Conservation (phyloP, 2,329 filamentous ascomycete species). For the Xylaria sp. region DNA sequence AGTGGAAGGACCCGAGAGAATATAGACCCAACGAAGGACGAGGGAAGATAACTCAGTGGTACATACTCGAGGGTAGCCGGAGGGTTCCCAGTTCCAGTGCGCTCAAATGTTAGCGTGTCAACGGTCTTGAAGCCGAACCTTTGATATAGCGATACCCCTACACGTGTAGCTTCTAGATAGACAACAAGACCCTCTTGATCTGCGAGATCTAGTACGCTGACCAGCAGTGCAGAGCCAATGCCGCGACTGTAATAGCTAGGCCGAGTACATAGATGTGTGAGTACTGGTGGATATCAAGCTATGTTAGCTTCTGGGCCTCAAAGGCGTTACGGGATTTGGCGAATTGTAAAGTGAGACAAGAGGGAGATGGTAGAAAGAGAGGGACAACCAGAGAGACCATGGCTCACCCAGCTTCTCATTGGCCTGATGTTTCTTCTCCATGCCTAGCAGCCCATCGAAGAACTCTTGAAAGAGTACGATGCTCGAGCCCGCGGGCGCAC, state of each 20-base stretch:
- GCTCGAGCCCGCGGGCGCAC: constrained; percentile 41
- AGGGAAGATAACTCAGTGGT: background rate
- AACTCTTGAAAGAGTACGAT: constrained; percentile 40
- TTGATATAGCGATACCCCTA: constrained; percentile 42
- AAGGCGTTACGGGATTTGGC: background rate
- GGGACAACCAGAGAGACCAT: background rate
- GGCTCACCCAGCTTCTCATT: constrained; percentile 45
- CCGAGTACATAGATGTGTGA: constrained; percentile 44
- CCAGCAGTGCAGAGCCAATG: constrained; percentile 42
- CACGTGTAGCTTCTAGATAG: constrained; percentile 42
- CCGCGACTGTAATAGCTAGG: constrained; percentile 44
- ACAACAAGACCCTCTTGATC: constrained; percentile 41
- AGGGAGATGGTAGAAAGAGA: background rate
- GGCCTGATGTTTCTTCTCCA: constrained; percentile 44
- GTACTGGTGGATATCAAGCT: constrained; percentile 27
- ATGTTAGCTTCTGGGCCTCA: background rate
- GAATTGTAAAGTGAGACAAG: background rate
- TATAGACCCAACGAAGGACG: background rate
- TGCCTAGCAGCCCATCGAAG: constrained; percentile 37
- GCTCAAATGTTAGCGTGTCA: constrained; percentile 40
- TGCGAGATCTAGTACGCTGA: constrained; percentile 40
- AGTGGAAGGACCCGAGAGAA: background rate
- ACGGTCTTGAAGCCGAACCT: constrained; percentile 41
- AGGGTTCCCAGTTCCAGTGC: constrained; percentile 17
- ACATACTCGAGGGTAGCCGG: constrained; percentile 27